phyloP scores from a whole-genome alignment of 208 protist species.

The Crithidia expoeki region DNA sequence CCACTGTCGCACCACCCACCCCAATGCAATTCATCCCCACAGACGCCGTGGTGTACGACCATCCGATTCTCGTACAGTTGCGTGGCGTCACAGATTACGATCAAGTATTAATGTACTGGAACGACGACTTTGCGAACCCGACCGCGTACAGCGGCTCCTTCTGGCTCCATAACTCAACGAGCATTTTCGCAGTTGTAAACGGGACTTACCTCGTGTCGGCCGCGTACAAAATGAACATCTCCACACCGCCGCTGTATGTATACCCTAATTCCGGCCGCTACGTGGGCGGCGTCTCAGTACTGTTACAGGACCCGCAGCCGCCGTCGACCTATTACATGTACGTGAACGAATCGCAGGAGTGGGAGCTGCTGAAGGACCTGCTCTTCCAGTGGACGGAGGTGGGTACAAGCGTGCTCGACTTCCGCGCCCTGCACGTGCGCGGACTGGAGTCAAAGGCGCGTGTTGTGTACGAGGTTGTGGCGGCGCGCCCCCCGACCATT shows the following conservation, averaged over 20 bases:
- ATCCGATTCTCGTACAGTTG: slow-evolving; percentile 51
- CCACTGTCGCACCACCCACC: slow-evolving; percentile 1
- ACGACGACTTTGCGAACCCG: slow-evolving; percentile 38
- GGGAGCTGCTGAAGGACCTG: slow-evolving; percentile 19
- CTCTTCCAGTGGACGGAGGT: slow-evolving; percentile 33
- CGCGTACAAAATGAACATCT: slow-evolving; percentile 43
- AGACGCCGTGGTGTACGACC: slow-evolving; percentile 33
- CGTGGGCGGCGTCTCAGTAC: slow-evolving; percentile 53
- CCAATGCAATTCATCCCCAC: slow-evolving; percentile 38
- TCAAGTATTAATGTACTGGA: slow-evolving; percentile 44
- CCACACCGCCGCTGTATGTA: slow-evolving; percentile 39
- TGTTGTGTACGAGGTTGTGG: slow-evolving; percentile 45
- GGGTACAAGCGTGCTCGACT: slow-evolving; percentile 36
- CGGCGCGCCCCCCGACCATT: slow-evolving; percentile 35
- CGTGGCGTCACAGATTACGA: slow-evolving; percentile 31
- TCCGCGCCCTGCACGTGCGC: slow-evolving; percentile 47
- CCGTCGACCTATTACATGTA: slow-evolving; percentile 47
- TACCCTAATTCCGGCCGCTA: slow-evolving; percentile 60
- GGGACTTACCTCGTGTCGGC: slow-evolving; percentile 23
- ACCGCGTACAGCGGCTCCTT: slow-evolving; percentile 51
- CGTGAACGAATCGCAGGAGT: slow-evolving; percentile 40
- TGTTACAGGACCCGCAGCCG: slow-evolving; percentile 42
- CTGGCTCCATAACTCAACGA: slow-evolving; percentile 48
- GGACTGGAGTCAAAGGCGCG: slow-evolving; percentile 35
- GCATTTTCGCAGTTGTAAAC: slow-evolving; percentile 57